Evolutionary conservation across 2,329 filamentous ascomycete species (phyloP).

Genomic region (Scedosporium apiospermum): DNA sequence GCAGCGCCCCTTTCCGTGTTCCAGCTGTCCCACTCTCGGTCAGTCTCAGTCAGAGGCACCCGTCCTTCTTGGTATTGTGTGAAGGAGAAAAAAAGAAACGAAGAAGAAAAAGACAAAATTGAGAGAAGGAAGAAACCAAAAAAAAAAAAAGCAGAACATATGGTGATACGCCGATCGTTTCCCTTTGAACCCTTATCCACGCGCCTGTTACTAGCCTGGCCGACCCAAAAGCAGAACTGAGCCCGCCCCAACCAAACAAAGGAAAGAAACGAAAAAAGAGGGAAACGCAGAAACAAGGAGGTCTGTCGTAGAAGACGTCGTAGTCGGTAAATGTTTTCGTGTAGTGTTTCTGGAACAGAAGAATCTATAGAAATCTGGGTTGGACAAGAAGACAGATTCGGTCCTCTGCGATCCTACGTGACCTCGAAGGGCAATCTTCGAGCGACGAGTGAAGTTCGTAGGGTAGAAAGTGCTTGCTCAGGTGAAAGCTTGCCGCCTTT

Average conservation of each 20-base stretch:
- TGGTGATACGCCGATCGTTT: background rate
- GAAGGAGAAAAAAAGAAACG: background rate
- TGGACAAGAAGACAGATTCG: background rate
- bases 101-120: background rate
- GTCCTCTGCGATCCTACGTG: too few species aligned
- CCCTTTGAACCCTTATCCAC: background rate
- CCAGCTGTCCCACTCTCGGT: background rate
- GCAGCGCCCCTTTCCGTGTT: background rate
- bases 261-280: background rate
- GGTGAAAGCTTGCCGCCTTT: constrained; percentile 5
- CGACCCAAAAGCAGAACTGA: background rate
- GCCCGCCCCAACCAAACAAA: background rate
- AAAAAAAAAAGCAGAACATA: background rate
- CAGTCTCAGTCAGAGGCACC: background rate
- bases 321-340: background rate
- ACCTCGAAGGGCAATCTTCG: too few species aligned
- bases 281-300: background rate
- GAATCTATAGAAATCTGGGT: background rate
- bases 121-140: background rate
- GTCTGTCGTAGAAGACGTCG: too few species aligned
- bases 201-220: background rate
- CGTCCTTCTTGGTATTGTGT: background rate
- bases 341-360: background rate
- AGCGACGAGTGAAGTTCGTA: background rate
- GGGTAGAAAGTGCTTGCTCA: constrained; percentile 5